Evolutionary conservation across 1,284 basidiomycete genomes (phyloP).

Genomic region (Ceratobasidium sp.): DNA sequence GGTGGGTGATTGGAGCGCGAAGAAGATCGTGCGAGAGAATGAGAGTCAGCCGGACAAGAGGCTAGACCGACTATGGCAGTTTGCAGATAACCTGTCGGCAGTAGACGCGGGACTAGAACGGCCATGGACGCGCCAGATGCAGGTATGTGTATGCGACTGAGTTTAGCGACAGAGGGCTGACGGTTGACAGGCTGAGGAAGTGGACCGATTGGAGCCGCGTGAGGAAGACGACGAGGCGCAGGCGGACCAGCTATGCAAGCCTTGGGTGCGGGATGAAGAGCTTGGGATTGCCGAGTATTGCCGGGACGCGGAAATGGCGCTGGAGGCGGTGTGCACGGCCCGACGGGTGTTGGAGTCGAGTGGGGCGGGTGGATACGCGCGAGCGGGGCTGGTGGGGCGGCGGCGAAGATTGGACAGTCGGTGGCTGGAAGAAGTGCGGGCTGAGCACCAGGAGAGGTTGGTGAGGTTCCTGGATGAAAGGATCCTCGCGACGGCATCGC

Average conservation of each 20-base stretch:
- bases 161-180: slow-evolving; percentile 29
- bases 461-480: slow-evolving; percentile 63
- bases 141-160: slow-evolving; percentile 59
- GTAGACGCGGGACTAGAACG: slow-evolving; percentile 68
- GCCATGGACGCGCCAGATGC: slow-evolving; percentile 58
- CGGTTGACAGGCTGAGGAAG: slow-evolving; percentile 58
- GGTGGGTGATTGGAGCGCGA: slow-evolving; percentile 48
- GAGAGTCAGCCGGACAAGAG: neutral
- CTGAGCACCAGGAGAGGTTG: slow-evolving; percentile 63
- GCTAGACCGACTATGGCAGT: slow-evolving; percentile 41
- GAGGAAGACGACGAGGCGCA: slow-evolving; percentile 70
- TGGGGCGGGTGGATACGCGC: slow-evolving; percentile 39
- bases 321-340: slow-evolving; percentile 63
- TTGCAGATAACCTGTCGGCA: slow-evolving; percentile 67
- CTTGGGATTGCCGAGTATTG: slow-evolving; percentile 58
- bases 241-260: slow-evolving; percentile 62
- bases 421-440: slow-evolving; percentile 59
- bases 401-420: slow-evolving; percentile 30
- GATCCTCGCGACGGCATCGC: slow-evolving; percentile 56
- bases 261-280: slow-evolving; percentile 51
- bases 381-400: slow-evolving; percentile 32
- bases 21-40: neutral
- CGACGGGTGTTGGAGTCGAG: slow-evolving; percentile 61
- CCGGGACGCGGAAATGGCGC: slow-evolving; percentile 66
- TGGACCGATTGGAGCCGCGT: slow-evolving; percentile 57